Evolutionary conservation across 257 asterid species (phyloP).

Genomic region (Apocynum venetum): DNA sequence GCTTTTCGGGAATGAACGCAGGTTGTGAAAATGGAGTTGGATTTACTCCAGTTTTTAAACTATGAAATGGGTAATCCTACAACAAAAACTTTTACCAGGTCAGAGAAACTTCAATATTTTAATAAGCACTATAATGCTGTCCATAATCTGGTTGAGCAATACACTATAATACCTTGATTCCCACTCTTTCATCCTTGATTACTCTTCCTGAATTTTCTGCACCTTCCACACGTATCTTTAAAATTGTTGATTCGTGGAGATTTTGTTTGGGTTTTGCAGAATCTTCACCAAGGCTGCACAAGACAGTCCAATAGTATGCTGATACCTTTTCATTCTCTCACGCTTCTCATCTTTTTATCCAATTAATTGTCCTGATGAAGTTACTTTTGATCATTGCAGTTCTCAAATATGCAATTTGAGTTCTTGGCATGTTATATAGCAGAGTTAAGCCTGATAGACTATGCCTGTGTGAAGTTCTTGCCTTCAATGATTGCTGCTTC

Average conservation of each 20-base stretch:
- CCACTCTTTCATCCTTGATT: not conserved
- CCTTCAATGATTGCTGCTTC: conserved; percentile 89
- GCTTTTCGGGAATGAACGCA: conserved; percentile 18
- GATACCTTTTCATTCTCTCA: conserved; percentile 5
- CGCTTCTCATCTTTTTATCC: not conserved
- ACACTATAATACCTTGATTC: not conserved
- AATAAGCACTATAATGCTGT: not conserved
- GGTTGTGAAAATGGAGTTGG: conserved; percentile 68
- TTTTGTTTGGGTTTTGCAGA: conserved; percentile 41
- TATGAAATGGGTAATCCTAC: conserved; percentile 73
- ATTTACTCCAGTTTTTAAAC: conserved; percentile 54
- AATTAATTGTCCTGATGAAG: not conserved
- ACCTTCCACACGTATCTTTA: not conserved
- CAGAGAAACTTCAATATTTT: not conserved
- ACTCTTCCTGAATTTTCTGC: not conserved
- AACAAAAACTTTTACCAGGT: conserved; percentile 77
- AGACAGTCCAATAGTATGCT: conserved; percentile 45
- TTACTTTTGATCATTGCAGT: conserved; percentile 36
- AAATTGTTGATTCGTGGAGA: not conserved
- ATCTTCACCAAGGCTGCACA: conserved; percentile 60
- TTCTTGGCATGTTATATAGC: conserved; percentile 62
- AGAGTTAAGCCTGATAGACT: conserved; percentile 74
- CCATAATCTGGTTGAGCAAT: not conserved
- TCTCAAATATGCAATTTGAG: conserved; percentile 44
- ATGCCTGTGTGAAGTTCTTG: conserved; percentile 54